Evolutionary conservation across 2,329 filamentous ascomycete genomes (phyloP), one percentile per base, ranked within the genome.

Genomic region (Penicillium sp.): DNA sequence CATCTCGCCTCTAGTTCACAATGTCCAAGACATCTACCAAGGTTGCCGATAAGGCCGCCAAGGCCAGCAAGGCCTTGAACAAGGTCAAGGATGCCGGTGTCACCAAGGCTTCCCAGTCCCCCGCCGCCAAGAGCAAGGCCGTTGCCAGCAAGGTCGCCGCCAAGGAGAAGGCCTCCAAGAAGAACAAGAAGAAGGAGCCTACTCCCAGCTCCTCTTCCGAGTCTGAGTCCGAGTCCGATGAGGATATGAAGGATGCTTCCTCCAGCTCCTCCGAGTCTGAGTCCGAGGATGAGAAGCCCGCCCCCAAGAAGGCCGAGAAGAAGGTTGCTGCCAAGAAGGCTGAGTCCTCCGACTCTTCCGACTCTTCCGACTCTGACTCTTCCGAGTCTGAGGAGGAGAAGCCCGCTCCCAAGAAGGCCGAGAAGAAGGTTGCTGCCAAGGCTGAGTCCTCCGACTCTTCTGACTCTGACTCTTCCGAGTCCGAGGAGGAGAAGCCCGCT

Each of bases 1-100:
- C 17, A 28, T 38, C 6, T 47, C 9, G 9, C 37, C 8, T 37
- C 42, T 61, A 68, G 66, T 65, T 67, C 67, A 76, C 66, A 64
- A 77, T 77, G 74, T 76, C 75, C 46, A 79, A 79, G 70, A 72
- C 52, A 35, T 54, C 51, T 35, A 42, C 74, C 53, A 77, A 79
- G 70, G 65, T 69, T 68, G 70, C 64, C 47, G 68, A 76, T 55
- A 76, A 78, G 65, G 47, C 26, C 47, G 6, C 4, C 41, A 62
- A 70, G 58, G 67, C 64, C 58, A 69, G 71, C 68, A 78, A 78
- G 71, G 64, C 72, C 63, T 57, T 79, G 61, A 72, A 65, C 69
- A 79, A 79, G 70, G 77, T 78, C 66, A 80, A 80, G 72, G 72
- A 74, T 61, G 70, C 72, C 56, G 76, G 71, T 58, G 72, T 80